Evolutionary conservation across 2,329 filamentous ascomycete species (phyloP), one percentile per base, ranked within the genome.

Genomic region (Peltaster fructicola): DNA sequence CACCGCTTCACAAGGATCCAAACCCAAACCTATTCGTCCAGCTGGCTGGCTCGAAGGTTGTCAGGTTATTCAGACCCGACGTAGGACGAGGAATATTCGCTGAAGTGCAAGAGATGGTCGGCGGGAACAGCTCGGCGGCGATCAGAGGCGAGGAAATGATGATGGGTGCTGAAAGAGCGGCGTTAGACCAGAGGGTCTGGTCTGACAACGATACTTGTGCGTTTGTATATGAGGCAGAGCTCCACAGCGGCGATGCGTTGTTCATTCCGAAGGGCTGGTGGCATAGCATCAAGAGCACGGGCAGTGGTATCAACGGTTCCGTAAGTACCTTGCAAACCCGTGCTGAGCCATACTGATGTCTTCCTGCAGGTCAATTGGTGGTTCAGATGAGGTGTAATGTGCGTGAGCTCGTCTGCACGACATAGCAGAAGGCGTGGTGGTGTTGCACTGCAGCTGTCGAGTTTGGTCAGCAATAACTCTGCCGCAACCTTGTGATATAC

Each of bases 11-110:
- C 50, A 68, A 77, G 27, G 88, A 98, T 42, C 88, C 88, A 1
- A 95, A 95, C 41, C 81, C 81, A 0, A 98, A 98, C 44, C 41
- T 93, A 0, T 92, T 95, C 46, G 68, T 79, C 22, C 88, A 98
- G 50, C 50, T 95, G 8, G 68, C 68, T 9, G 70, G 79, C 4
- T 51, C 45, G 25, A 98, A 98, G 50, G 47, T 55, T 0, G 57
- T 93, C 9, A 63, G 82, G n/a, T 46, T 93, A 8, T 59, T 85
- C 30, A 53, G 60, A 4, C 81, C 82, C 0, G 43, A 51, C 0
- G 42, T 57, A 3, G 88, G 88, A 1, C 54, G 64, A 22, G 50
- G 40, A 1, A 45, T 92, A 2, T 92, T 82, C 45, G 56, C 54
- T 17, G 41, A 44, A 15, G 57, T 65, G n/a, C 54, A 59, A 23